phyloP scores from a whole-genome alignment of 805 yeast genomes.

The Suhomyces xylopsoci region DNA sequence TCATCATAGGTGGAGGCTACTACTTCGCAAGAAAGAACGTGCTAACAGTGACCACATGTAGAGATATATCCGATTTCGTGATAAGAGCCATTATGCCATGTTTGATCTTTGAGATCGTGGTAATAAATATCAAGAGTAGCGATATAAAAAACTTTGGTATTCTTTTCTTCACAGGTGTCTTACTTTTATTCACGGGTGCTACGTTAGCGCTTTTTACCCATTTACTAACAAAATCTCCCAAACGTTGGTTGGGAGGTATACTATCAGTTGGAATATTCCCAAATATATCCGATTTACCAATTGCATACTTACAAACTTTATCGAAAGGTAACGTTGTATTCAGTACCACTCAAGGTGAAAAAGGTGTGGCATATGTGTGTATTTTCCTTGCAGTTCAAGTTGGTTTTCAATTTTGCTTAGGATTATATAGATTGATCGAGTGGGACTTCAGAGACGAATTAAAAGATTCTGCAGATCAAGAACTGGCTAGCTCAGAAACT shows the following conservation, averaged over 20 bases:
- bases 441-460: constrained; percentile 58
- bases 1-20: constrained; percentile 67
- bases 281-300: constrained; percentile 79
- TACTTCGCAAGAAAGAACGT: constrained; percentile 60
- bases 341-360: constrained; percentile 55
- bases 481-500: neutral
- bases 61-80: constrained; percentile 67
- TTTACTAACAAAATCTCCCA: constrained; percentile 60
- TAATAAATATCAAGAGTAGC: constrained; percentile 58
- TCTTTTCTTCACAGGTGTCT: constrained; percentile 44
- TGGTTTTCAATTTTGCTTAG: constrained; percentile 69
- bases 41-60: constrained; percentile 61
- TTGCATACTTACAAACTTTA: constrained; percentile 75
- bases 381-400: constrained; percentile 70
- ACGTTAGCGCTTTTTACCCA: constrained; percentile 43
- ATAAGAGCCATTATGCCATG: constrained; percentile 72
- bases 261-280: constrained; percentile 72
- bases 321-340: constrained; percentile 59
- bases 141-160: constrained; percentile 74
- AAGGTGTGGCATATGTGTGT: constrained; percentile 82
- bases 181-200: constrained; percentile 52
- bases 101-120: constrained; percentile 70
- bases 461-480: neutral
- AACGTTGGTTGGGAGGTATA: constrained; percentile 73
- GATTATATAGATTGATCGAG: constrained; percentile 66